phyloP scores from a whole-genome alignment of 495 filamentous ascomycete species.

The Aspergillus olivimuriae region DNA sequence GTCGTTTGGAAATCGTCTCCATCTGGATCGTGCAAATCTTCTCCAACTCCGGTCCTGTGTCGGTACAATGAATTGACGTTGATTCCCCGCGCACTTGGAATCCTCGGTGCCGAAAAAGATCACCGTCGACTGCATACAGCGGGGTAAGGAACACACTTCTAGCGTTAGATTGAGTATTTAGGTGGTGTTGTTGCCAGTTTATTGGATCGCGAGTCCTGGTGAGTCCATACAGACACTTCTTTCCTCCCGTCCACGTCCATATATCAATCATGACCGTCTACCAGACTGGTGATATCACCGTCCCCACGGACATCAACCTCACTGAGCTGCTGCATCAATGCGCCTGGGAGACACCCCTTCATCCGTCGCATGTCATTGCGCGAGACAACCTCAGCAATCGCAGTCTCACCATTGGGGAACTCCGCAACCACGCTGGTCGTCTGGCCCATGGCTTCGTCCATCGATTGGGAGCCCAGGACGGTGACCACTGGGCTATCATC shows the following conservation, averaged over 20 bases:
- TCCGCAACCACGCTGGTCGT: neutral
- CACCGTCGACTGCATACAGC: neutral
- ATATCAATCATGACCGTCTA: neutral
- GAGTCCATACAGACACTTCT: too few relatives aligned
- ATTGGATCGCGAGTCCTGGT: too few relatives aligned
- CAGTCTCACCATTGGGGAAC: slow-evolving; percentile 1
- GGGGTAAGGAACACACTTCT: too few relatives aligned
- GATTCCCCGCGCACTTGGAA: too few relatives aligned
- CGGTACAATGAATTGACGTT: too few relatives aligned
- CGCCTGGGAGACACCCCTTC: neutral
- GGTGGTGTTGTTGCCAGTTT: too few relatives aligned
- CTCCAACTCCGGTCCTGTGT: too few relatives aligned
- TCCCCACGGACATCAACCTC: slow-evolving; percentile 2
- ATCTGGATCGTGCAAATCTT: too few relatives aligned
- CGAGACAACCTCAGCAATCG: neutral
- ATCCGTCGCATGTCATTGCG: neutral
- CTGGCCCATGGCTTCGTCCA: neutral
- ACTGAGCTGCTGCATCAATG: neutral
- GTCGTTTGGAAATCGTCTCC: too few relatives aligned
- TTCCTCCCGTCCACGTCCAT: too few relatives aligned
- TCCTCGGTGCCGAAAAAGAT: too few relatives aligned
- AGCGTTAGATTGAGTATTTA: too few relatives aligned
- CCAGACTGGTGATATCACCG: slow-evolving; percentile 2
- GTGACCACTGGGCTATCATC: neutral
- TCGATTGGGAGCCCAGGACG: neutral